Evolutionary conservation across 305 asterid genomes (phyloP), one percentile per base, ranked within the genome.

Genomic region (Fraxinus baroniana): DNA sequence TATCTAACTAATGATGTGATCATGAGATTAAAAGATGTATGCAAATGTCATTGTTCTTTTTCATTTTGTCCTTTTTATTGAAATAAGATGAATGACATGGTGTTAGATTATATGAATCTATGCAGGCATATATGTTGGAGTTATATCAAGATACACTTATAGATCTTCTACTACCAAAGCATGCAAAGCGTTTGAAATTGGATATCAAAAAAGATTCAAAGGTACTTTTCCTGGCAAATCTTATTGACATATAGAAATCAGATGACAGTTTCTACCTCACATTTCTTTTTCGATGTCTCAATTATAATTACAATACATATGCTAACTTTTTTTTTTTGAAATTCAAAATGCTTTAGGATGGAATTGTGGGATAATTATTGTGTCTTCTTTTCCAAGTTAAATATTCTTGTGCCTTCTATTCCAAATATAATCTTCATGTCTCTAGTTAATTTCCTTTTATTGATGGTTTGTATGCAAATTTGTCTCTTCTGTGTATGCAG

Each of bases 101-200:
- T 37, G 66, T 30, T 68, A 7, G 52, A 60, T 76, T 20, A 83
- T 70, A 57, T 80, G 82, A 66, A 82, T 57, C 70, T 82, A 78
- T 91, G 85, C 90, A 96, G 98, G 98, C 90, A 5, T 95, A 97
- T 84, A 93, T 97, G 97, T 97, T 97, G 85, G 98, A 97, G 80
- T 83, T 97, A 86, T 95, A 97, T 88, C 98, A 97, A 87, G 98
- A 95, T 82, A 90, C 94, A 6, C 86, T 95, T 49, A 86, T 97
- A 22, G 98, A 97, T 83, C 95, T 97, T 66, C 84, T 97, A 72
- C 86, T 92, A 64, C 97, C 98, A 15, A 97, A 93, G 89, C 80
- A 89, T 41, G 93, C 89, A 36, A 93, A 91, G 85, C 96, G 89
- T 52, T 77, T 73, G 89, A 93, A 90, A 87, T 84, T 97, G 87